Conservation (phyloP, 148 eudicot genomes). For the Fagopyrum homotropicum region DNA sequence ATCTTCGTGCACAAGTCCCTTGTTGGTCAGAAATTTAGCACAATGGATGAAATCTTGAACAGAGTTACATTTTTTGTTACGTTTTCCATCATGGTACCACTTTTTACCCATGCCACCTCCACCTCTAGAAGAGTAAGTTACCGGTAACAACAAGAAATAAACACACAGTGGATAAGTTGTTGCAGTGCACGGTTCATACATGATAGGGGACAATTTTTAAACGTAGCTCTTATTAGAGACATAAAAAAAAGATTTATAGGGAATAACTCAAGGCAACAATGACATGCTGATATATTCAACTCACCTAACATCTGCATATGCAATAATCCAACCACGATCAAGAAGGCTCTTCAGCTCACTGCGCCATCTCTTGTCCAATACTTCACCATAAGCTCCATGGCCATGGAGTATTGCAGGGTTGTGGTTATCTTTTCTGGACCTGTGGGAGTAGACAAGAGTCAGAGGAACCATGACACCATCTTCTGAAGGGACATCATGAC, state of each 20-base stretch:
- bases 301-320: conserved; percentile 93
- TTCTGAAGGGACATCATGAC: conserved; percentile 52
- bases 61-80: conserved; percentile 55
- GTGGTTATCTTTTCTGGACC: conserved; percentile 41
- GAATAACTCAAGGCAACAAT: not conserved
- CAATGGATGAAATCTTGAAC: conserved; percentile 67
- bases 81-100: conserved; percentile 86
- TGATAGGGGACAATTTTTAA: conserved; percentile 9
- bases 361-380: conserved; percentile 92
- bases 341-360: conserved; percentile 91
- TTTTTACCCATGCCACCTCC: conserved; percentile 86
- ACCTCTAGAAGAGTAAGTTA: conserved; percentile 47
- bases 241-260: not conserved
- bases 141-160: not conserved
- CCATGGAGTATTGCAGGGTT: conserved; percentile 86
- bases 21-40: conserved; percentile 68
- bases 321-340: conserved; percentile 97
- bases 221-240: not conserved
- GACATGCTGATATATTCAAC: conserved; percentile 10
- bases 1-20: conserved; percentile 54
- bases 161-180: not conserved
- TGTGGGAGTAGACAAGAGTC: conserved; percentile 61
- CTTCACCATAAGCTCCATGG: conserved; percentile 91
- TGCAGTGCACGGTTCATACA: not conserved
- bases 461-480: conserved; percentile 73